These are phyloP conservation scores for Metarhizium sp. DNA, from an alignment of 2,329 filamentous ascomycete species.

Conservation along the genomic window DNA sequence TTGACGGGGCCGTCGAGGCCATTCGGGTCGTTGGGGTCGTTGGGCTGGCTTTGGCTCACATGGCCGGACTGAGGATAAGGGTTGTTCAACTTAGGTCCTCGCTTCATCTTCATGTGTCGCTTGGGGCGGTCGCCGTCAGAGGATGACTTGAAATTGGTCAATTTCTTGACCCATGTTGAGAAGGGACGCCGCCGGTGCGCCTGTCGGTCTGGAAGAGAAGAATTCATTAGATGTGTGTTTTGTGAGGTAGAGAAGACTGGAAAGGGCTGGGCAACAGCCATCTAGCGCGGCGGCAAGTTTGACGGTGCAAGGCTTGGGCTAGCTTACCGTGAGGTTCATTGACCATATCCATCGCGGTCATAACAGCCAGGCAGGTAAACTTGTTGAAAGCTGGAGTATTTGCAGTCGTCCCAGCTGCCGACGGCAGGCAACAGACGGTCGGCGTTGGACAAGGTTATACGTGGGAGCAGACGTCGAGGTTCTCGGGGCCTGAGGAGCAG, in stretches of 20 bases:
- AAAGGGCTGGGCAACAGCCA: not conserved
- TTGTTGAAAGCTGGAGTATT: not conserved
- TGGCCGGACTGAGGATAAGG: conserved; percentile 82
- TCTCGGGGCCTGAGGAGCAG: not conserved
- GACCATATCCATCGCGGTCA: conserved; percentile 5
- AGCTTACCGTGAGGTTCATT: conserved; percentile 6
- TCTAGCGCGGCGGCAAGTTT: not conserved
- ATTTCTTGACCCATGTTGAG: conserved; percentile 86
- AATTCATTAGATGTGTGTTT: conserved; percentile 18
- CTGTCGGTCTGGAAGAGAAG: conserved; percentile 48
- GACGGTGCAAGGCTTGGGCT: not conserved
- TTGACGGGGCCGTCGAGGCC: conserved; percentile 7
- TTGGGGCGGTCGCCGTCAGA: conserved; percentile 45
- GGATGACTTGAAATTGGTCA: conserved; percentile 75
- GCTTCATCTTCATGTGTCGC: conserved; percentile 41
- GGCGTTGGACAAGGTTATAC: not conserved
- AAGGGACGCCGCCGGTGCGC: conserved; percentile 72
- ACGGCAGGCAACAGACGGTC: not conserved
- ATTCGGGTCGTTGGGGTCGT: conserved; percentile 9
- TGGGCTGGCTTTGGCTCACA: conserved; percentile 22
- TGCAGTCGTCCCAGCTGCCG: not conserved
- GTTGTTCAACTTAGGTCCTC: conserved; percentile 63
- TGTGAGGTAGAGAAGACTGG: not conserved
- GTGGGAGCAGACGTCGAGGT: not conserved
- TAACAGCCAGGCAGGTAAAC: not conserved